Conservation (phyloP, 2,329 filamentous ascomycete genomes). For the Microascus cirrosus region DNA sequence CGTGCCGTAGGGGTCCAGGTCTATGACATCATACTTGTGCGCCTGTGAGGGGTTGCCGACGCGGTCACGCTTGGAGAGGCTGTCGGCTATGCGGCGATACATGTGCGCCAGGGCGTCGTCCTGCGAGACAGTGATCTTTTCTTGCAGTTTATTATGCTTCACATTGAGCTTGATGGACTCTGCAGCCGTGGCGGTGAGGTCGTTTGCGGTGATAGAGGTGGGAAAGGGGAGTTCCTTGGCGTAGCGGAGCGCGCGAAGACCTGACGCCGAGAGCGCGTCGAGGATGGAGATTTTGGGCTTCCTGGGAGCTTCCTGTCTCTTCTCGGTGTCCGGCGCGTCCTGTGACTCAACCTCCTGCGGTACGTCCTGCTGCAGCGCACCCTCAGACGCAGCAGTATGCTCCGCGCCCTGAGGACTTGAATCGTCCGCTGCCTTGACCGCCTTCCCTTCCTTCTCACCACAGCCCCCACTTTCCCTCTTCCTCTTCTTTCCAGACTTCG, state of each 20-base stretch:
- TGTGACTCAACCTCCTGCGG: background rate
- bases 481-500: slow-evolving; percentile 20
- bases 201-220: slow-evolving; percentile 78
- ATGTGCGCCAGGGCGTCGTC: slow-evolving; percentile 86
- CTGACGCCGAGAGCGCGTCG: slow-evolving; percentile 89
- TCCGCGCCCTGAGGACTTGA: slow-evolving; percentile 3
- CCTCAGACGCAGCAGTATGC: background rate
- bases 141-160: slow-evolving; percentile 64
- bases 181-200: slow-evolving; percentile 68
- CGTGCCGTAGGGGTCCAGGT: slow-evolving; percentile 91
- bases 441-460: slow-evolving; percentile 27
- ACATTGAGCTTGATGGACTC: slow-evolving; percentile 77
- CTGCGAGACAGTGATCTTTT: slow-evolving; percentile 60
- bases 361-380: background rate
- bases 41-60: slow-evolving; percentile 24
- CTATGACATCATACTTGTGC: slow-evolving; percentile 78
- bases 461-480: slow-evolving; percentile 30
- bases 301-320: slow-evolving; percentile 12
- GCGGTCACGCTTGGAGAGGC: slow-evolving; percentile 30
- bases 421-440: slow-evolving; percentile 11
- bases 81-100: slow-evolving; percentile 59
- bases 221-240: slow-evolving; percentile 80
- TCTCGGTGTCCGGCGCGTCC: background rate
- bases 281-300: slow-evolving; percentile 64
- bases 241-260: slow-evolving; percentile 82